phyloP scores from a whole-genome alignment of 805 yeast species.

The Saccharomycopsis fermentans region DNA sequence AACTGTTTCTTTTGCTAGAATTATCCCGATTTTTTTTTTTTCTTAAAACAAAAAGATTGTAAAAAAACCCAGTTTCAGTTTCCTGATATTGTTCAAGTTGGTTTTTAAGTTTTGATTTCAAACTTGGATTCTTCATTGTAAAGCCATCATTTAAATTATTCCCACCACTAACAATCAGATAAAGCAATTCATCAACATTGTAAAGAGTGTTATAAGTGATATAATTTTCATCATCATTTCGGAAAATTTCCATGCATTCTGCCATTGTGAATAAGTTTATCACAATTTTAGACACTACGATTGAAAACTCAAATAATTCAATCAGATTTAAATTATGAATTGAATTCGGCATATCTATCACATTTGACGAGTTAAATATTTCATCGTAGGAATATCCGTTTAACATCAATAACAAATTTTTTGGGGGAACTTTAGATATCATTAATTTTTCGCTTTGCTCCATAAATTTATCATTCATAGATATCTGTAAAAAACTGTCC shows the following conservation, averaged over 20 bases:
- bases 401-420: conserved; percentile 7
- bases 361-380: conserved; percentile 14
- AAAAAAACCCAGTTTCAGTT: background rate
- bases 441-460: background rate
- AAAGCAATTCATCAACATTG: conserved; percentile 14
- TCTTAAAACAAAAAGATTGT: background rate
- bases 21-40: background rate
- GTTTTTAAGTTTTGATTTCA: conserved; percentile 8
- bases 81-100: conserved; percentile 6
- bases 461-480: background rate
- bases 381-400: conserved; percentile 15
- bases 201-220: conserved; percentile 9
- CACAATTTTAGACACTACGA: conserved; percentile 9
- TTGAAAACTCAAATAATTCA: conserved; percentile 14
- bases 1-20: background rate
- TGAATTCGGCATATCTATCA: conserved; percentile 1
- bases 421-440: background rate
- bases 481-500: conserved; percentile 4
- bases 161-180: conserved; percentile 12
- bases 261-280: conserved; percentile 8
- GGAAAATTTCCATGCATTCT: conserved; percentile 1
- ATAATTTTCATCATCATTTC: background rate
- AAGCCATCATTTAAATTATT: conserved; percentile 1
- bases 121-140: background rate
- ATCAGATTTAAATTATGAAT: conserved; percentile 4